Percentiles rank a stretch among this genome's conserved stretches.
phyloP scores from a whole-genome alignment of 208 protist genomes.

The Wallacemonas sp. region DNA sequence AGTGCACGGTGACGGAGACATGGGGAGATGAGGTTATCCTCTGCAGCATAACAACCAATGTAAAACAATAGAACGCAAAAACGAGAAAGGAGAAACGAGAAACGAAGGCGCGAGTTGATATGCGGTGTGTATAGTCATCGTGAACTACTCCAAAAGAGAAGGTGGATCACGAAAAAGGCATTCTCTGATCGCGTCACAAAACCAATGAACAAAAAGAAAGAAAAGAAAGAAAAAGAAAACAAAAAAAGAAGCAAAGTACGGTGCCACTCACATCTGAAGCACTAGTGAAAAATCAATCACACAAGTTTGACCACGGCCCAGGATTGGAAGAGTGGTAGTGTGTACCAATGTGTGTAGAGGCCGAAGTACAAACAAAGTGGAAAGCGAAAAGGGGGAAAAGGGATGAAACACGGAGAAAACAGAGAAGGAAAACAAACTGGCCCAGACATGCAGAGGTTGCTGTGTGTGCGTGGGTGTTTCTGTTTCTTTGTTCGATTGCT shows the following conservation, averaged over 20 bases:
- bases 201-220: not conserved
- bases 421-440: not conserved
- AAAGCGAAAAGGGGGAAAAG: too few relatives aligned
- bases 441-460: not conserved
- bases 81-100: not conserved
- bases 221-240: constrained; percentile 10
- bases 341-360: too few relatives aligned
- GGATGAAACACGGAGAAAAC: not conserved
- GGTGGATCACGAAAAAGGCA: too few relatives aligned
- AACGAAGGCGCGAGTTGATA: not conserved
- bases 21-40: too few relatives aligned
- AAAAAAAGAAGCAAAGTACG: constrained; percentile 5
- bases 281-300: not conserved
- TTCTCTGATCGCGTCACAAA: too few relatives aligned
- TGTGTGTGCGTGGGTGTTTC: not conserved
- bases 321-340: too few relatives aligned
- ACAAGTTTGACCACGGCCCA: too few relatives aligned
- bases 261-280: not conserved
- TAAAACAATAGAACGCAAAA: not conserved
- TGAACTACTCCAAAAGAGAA: too few relatives aligned
- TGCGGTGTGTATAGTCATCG: too few relatives aligned
- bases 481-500: not conserved
- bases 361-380: too few relatives aligned
- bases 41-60: not conserved
- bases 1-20: not conserved